Evolutionary conservation across 2,329 filamentous ascomycete species (phyloP).

Genomic region (Talaromyces albobiverticillius): DNA sequence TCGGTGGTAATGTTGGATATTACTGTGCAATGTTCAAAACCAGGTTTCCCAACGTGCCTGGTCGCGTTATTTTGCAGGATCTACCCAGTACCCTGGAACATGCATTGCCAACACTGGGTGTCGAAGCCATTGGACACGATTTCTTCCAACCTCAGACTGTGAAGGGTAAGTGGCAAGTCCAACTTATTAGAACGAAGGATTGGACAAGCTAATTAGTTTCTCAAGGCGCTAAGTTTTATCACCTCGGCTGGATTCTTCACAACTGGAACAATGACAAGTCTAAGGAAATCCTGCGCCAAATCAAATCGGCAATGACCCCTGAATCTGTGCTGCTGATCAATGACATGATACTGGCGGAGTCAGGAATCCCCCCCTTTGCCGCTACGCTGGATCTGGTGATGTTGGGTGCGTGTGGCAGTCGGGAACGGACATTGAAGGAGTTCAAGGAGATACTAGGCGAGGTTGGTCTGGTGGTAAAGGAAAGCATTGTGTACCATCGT

Average conservation of each 20-base stretch:
- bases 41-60: conserved; percentile 36
- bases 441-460: background rate
- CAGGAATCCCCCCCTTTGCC: conserved; percentile 23
- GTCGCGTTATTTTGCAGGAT: conserved; percentile 50
- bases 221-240: conserved; percentile 17
- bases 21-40: conserved; percentile 31
- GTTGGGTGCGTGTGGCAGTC: background rate
- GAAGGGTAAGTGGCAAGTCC: background rate
- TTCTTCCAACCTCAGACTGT: conserved; percentile 5
- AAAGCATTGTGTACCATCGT: background rate
- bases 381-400: background rate
- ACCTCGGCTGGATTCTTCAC: conserved; percentile 23
- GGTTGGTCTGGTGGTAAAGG: conserved; percentile 21
- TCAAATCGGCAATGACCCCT: conserved; percentile 30
- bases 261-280: conserved; percentile 22
- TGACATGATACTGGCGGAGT: conserved; percentile 41
- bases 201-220: background rate
- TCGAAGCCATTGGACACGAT: conserved; percentile 23
- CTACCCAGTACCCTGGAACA: conserved; percentile 35
- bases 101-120: conserved; percentile 10
- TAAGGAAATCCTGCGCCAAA: conserved; percentile 20
- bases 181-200: background rate
- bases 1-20: conserved; percentile 21
- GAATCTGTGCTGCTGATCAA: conserved; percentile 42
- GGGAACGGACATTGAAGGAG: background rate